Conservation (phyloP, 129 eudicot species). For the Tagetes patula region DNA sequence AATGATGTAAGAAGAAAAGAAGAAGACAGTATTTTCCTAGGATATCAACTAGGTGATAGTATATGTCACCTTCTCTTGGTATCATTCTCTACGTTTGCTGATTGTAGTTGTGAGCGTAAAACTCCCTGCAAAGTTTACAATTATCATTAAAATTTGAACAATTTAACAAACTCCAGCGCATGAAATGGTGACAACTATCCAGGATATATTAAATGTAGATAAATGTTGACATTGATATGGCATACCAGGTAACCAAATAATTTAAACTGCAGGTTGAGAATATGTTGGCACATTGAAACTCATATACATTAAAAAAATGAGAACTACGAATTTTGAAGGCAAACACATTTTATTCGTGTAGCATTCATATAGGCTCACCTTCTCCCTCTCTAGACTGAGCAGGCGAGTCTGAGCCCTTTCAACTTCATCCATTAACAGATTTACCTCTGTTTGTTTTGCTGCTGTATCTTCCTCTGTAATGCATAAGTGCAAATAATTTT, state of each 20-base stretch:
- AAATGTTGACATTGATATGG: background rate
- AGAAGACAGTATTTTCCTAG: background rate
- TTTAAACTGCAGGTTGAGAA: background rate
- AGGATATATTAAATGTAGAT: background rate
- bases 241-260: conserved; percentile 1
- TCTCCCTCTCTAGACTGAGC: conserved; percentile 91
- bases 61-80: conserved; percentile 57
- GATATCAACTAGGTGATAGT: background rate
- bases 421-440: conserved; percentile 94
- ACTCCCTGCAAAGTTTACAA: conserved; percentile 59
- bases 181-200: conserved; percentile 2
- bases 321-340: background rate
- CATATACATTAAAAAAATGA: background rate
- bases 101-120: conserved; percentile 69
- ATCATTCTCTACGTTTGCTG: conserved; percentile 81
- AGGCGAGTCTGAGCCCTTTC: conserved; percentile 98
- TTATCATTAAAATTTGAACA: conserved; percentile 15
- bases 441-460: conserved; percentile 87
- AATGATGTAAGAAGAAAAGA: background rate
- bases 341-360: conserved; percentile 5
- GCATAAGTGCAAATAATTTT: conserved; percentile 24
- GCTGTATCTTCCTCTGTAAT: conserved; percentile 92
- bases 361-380: conserved; percentile 45
- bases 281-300: background rate
- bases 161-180: conserved; percentile 6